Evolutionary conservation across 352 stramenopile genomes (phyloP), one percentile per base, ranked within the genome.

Genomic region (Thraustochytrium striatum): DNA sequence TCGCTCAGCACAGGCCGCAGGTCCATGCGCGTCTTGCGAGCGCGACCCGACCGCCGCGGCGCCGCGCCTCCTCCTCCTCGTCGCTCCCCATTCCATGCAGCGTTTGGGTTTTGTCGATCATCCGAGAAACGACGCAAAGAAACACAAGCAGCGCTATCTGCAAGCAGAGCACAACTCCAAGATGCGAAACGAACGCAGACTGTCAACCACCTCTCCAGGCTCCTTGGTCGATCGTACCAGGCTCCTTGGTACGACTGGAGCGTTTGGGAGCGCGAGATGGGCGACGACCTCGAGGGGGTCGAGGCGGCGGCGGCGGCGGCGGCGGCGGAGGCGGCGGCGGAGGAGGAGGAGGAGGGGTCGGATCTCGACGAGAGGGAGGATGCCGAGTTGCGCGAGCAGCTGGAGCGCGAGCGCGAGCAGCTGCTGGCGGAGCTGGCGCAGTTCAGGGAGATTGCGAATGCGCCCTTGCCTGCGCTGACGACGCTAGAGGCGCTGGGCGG

Each of bases 401-500:
- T 75, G 11, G 41, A 68, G 30, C 44, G 30, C 11, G 65, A 75
- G 65, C 47, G 25, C 52, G 41, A 39, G 7, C 41, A 75, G 39
- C 65, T 75, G 19, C 30, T 68, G 7, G 65, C 65, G 35, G 32
- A 75, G 44, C 7, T 75, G 7, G 39, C 25, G 9, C 30, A 11
- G 16, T 32, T 75, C 1, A 61, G 65, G 11, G 16, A 55, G 25
- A 55, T 21, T n/a, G n/a, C n/a, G n/a, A n/a, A n/a, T n/a, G n/a
- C n/a, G n/a, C n/a, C n/a, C n/a, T n/a, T n/a, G n/a, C n/a, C n/a
- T n/a, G n/a, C n/a, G n/a, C n/a, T n/a, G n/a, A n/a, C n/a, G n/a
- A n/a, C n/a, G n/a, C n/a, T n/a, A n/a, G n/a, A 55, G 9, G 38
- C 16, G 0, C 13, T 7, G 8, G 19, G 13, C 35, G 36, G 3